Conservation (phyloP, 2,329 filamentous ascomycete genomes). For the Zasmidium angulare region DNA sequence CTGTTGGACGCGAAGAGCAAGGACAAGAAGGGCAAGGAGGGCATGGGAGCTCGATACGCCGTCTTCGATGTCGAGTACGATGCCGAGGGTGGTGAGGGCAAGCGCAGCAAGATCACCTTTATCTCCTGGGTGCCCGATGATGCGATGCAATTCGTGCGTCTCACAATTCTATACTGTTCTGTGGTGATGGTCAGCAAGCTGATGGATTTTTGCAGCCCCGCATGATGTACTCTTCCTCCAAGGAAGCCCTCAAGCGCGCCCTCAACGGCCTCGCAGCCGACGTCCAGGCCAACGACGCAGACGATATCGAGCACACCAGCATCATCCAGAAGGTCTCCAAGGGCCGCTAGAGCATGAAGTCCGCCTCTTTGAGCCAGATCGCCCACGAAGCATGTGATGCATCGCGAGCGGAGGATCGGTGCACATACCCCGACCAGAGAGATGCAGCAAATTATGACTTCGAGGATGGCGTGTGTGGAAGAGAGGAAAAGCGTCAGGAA, state of each 20-base stretch:
- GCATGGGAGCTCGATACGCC: constrained; percentile 72
- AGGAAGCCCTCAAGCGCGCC: constrained; percentile 74
- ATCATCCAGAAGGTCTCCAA: constrained; percentile 58
- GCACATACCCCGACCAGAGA: neutral
- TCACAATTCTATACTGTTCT: neutral
- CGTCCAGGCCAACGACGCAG: constrained; percentile 79
- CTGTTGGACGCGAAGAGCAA: constrained; percentile 72
- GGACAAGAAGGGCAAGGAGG: constrained; percentile 60
- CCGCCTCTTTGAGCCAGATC: neutral
- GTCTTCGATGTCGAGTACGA: constrained; percentile 83
- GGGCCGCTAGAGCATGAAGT: constrained; percentile 43
- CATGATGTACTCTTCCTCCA: constrained; percentile 89
- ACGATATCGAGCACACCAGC: constrained; percentile 76
- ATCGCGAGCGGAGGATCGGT: neutral
- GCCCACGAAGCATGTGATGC: neutral
- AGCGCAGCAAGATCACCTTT: constrained; percentile 74
- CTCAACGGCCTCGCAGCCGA: constrained; percentile 74
- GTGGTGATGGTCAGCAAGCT: neutral
- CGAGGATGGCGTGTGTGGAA: neutral
- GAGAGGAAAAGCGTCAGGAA: neutral
- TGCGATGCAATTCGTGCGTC: constrained; percentile 69
- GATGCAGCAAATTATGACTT: neutral
- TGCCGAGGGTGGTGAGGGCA: constrained; percentile 69
- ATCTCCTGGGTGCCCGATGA: constrained; percentile 80
- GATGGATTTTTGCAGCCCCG: constrained; percentile 59